Evolutionary conservation across 495 filamentous ascomycete species (phyloP).

Genomic region (Neurospora hispaniola): DNA sequence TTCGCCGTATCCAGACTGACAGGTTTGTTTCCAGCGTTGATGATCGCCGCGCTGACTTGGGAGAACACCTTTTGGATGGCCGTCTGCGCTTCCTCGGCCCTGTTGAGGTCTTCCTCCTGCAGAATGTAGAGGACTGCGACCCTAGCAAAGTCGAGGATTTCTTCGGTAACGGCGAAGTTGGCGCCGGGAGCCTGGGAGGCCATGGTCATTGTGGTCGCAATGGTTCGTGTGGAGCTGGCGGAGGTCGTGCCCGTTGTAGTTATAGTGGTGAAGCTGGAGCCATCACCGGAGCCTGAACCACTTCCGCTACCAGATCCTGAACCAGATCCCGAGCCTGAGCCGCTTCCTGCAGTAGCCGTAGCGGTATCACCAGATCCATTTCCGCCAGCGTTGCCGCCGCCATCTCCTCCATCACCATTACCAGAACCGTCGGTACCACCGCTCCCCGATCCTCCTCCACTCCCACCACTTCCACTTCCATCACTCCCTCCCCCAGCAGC

Average conservation of each 20-base stretch:
- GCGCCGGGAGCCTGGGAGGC: constrained; percentile 18
- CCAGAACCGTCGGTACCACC: not conserved
- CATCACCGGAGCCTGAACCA: not conserved
- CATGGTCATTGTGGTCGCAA: constrained; percentile 19
- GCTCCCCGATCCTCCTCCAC: not conserved
- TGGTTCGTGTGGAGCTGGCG: constrained; percentile 11
- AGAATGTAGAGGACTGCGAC: constrained; percentile 52
- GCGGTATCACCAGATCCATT: not conserved
- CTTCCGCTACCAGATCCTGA: not conserved
- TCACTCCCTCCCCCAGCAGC: not conserved
- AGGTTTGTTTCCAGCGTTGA: constrained; percentile 9
- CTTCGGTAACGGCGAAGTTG: constrained; percentile 32
- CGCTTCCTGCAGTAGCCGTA: not conserved
- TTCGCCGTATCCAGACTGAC: constrained; percentile 21
- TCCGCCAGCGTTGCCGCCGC: not conserved
- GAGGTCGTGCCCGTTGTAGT: constrained; percentile 18
- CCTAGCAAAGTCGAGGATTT: constrained; percentile 56
- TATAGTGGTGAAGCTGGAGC: constrained; percentile 18
- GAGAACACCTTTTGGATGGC: constrained; percentile 44
- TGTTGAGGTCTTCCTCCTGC: constrained; percentile 40
- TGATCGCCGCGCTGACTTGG: constrained; percentile 16
- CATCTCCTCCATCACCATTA: not conserved
- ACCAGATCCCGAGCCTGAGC: too few relatives aligned
- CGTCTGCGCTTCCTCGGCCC: constrained; percentile 47
- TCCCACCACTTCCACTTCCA: not conserved